Base-by-base conservation (phyloP, 2,329 filamentous ascomycete genomes). In the Tolypocladium ovalisporum region DNA sequence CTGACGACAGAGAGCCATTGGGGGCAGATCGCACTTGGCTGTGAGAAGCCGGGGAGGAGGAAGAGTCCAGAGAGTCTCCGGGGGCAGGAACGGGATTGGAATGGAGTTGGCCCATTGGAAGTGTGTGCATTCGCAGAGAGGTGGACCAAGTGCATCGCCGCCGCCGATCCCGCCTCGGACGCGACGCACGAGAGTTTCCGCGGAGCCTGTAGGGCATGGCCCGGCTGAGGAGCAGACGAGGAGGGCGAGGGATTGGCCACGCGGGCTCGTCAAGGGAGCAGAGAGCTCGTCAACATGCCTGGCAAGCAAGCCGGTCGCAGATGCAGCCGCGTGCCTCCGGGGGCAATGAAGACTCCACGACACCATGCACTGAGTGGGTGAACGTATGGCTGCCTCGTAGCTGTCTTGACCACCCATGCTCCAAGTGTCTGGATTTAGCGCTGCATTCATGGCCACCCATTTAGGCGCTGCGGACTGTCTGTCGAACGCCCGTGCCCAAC, bases 161-260 rank as follows among this genome's bases (percentile, higher is more conserved):
- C 71, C 8, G 73, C 70, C 19, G 74, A 73, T 13, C 70, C 70
- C 17, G 70, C 64, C 55, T 73, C 71, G 13, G 68, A 64, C n/a
- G 67, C 67, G 34, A 70, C 75, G 66, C 79, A 82, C 17, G 62
- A 65, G 56, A 81, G 60, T 47, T 76, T 75, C 34, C 79, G 74
- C 55, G 55, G n/a, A 39, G 37, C 34, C n/a, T n/a, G n/a, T n/a
- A n/a, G n/a, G n/a, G n/a, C n/a, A n/a, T n/a, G n/a, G n/a, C n/a
- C n/a, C n/a, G n/a, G n/a, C n/a, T n/a, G n/a, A n/a, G n/a, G n/a
- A n/a, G n/a, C n/a, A n/a, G n/a, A n/a, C n/a, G n/a, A n/a, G 49
- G n/a, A n/a, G n/a, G n/a, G n/a, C n/a, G n/a, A n/a, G n/a, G n/a
- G n/a, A n/a, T n/a, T n/a, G n/a, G n/a, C n/a, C n/a, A n/a, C n/a